phyloP scores from a whole-genome alignment of 805 yeast species.

The Tetrapisispora fleetii region DNA sequence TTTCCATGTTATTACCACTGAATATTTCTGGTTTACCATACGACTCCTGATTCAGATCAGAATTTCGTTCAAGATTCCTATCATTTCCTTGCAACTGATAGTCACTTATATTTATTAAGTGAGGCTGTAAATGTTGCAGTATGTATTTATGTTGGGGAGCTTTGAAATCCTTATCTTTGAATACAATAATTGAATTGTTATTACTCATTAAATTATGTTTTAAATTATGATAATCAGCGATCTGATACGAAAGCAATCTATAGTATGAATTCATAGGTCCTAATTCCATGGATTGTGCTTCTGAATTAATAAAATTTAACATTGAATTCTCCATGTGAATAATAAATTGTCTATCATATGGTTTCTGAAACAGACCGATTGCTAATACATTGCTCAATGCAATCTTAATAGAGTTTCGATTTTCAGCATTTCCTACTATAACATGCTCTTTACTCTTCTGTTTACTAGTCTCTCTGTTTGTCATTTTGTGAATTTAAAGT shows the following conservation, averaged over 20 bases:
- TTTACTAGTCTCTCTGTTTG: not conserved
- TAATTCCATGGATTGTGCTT: constrained; percentile 33
- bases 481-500: not conserved
- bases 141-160: constrained; percentile 8
- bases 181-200: constrained; percentile 38
- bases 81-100: no score
- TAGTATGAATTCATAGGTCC: constrained; percentile 59
- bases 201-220: constrained; percentile 43
- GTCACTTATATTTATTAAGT: not conserved
- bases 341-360: constrained; percentile 41
- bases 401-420: not conserved
- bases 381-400: constrained; percentile 27
- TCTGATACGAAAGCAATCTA: constrained; percentile 56
- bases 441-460: not conserved
- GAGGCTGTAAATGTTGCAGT: constrained; percentile 15
- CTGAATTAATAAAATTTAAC: constrained; percentile 35
- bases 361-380: constrained; percentile 33
- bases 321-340: constrained; percentile 40
- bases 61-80: no score
- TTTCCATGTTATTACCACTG: not conserved
- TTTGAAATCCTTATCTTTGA: constrained; percentile 27
- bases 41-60: not conserved
- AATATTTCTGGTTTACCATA: not conserved
- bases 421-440: not conserved
- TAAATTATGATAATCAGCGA: constrained; percentile 55